These are phyloP conservation scores for Pulveroboletus sp. DNA, from an alignment of 768 basidiomycete genomes.

Conservation along the genomic window DNA sequence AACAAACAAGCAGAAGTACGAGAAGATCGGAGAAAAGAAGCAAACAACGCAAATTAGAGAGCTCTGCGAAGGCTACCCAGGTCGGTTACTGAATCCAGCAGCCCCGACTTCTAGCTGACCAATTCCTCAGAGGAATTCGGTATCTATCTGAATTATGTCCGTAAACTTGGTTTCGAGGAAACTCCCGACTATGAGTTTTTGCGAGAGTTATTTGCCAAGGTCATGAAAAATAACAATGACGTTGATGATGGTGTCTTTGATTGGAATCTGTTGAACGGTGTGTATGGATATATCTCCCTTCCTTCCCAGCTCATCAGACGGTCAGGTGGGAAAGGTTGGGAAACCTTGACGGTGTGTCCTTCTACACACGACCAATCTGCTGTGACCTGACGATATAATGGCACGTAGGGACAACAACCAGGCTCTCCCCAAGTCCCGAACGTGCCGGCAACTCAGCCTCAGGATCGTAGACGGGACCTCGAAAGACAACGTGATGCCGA, in stretches of 20 bases:
- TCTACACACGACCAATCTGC: not conserved
- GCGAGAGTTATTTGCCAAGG: conserved; percentile 89
- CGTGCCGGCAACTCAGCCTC: conserved; percentile 41
- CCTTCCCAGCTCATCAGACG: conserved; percentile 6
- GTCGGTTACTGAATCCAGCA: conserved; percentile 38
- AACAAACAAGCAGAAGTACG: conserved; percentile 99
- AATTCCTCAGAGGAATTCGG: conserved; percentile 81
- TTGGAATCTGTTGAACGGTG: conserved; percentile 91
- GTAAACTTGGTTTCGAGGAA: conserved; percentile 98
- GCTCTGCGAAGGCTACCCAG: conserved; percentile 92
- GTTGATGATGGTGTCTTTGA: conserved; percentile 92
- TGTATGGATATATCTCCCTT: conserved; percentile 9
- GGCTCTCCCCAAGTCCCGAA: conserved; percentile 63
- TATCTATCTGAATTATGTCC: conserved; percentile 98
- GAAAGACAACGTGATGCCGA: conserved; percentile 52
- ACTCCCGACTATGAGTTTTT: conserved; percentile 99
- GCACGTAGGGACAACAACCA: conserved; percentile 54
- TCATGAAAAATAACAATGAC: conserved; percentile 87
- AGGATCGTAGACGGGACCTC: conserved; percentile 56
- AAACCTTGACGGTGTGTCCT: conserved; percentile 63
- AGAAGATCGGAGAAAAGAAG: conserved; percentile 99
- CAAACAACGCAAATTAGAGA: conserved; percentile 98
- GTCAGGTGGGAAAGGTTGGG: conserved; percentile 91
- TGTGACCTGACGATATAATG: conserved; percentile 7
- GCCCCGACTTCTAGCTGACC: conserved; percentile 6